These are phyloP conservation scores for Penicillium expansum DNA, from an alignment of 2,329 filamentous ascomycete genomes.

Conservation along the genomic window DNA sequence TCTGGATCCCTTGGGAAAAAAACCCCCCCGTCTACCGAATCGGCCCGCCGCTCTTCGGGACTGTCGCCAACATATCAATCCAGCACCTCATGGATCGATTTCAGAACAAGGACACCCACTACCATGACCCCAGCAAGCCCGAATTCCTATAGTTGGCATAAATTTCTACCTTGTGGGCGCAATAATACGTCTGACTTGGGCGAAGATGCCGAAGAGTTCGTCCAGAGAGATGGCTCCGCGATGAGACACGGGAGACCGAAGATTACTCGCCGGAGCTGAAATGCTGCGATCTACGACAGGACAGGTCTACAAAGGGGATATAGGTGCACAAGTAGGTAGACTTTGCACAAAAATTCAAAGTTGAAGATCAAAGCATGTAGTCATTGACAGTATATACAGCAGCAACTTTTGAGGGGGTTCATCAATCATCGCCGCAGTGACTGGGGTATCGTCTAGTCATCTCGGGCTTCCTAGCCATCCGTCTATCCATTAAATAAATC, in stretches of 20 bases:
- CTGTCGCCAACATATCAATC: too few species aligned
- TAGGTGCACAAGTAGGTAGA: too few species aligned
- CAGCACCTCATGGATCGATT: too few species aligned
- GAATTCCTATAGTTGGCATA: too few species aligned
- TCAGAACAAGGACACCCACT: too few species aligned
- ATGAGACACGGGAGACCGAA: constrained; percentile 31
- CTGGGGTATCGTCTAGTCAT: constrained; percentile 36
- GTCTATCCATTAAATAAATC: constrained; percentile 30
- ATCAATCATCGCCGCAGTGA: constrained; percentile 31
- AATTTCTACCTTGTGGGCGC: too few species aligned
- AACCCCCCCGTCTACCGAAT: too few species aligned
- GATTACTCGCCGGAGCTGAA: too few species aligned
- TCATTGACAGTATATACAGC: constrained; percentile 28
- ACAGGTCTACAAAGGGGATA: background rate
- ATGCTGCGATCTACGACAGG: background rate
- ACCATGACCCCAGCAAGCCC: too few species aligned
- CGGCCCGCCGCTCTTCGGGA: too few species aligned
- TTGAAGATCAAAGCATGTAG: constrained; percentile 10
- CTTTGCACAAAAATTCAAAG: background rate
- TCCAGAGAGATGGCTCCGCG: constrained; percentile 50
- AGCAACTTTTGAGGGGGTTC: constrained; percentile 28
- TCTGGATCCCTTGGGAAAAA: too few species aligned
- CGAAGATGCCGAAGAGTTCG: constrained; percentile 45
- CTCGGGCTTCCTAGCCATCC: constrained; percentile 24
- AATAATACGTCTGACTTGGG: too few species aligned